Base-by-base conservation (phyloP, 2,329 filamentous ascomycete genomes). In the Ilyonectria sp. region DNA sequence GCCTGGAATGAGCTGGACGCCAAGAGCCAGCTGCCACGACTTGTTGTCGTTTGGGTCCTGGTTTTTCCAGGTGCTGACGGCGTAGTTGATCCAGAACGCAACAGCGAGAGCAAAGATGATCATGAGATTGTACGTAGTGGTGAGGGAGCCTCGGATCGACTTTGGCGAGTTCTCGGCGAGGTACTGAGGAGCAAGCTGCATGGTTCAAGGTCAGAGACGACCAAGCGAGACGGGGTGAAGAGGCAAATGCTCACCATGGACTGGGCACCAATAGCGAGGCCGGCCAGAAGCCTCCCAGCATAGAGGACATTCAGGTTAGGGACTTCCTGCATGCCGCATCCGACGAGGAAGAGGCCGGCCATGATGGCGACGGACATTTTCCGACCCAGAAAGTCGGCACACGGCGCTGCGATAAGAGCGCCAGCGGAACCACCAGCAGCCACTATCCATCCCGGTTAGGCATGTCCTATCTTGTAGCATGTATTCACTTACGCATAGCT, bases 1-100 rank as follows among this genome's bases (percentile, higher is more conserved):
- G 17, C 58, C 70, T 0, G 70, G 67, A 40, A 72, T 68, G 21
- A 72, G 65, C 33, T 69, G 70, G 40, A 71, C 52, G 29, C 69
- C 71, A 23, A 66, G 44, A 19, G 57, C 57, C 23, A 66, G n/a
- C 37, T 62, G 63, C 63, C 63, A 66, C 15, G 62, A 15, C 37
- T 57, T 50, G 44, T 62, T 26, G 6, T 53, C 13, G 9, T 57
- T 31, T 0, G 31, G 63, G 1, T 60, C 62, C 4, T 55, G 8
- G 19, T 53, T 44, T 1, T 52, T 35, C 58, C 63, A 66, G 2
- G 23, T 21, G 58, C 63, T 66, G 26, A 62, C 63, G 15, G 52
- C 63, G 26, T 66, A 66, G 46, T 66, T 61, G 58, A 66, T 37
- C 62, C 56, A 65, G 15, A 65, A 65, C 3, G 62, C 62, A 21